phyloP scores from a whole-genome alignment of 2,329 filamentous ascomycete genomes.

The Alternaria burnsii region DNA sequence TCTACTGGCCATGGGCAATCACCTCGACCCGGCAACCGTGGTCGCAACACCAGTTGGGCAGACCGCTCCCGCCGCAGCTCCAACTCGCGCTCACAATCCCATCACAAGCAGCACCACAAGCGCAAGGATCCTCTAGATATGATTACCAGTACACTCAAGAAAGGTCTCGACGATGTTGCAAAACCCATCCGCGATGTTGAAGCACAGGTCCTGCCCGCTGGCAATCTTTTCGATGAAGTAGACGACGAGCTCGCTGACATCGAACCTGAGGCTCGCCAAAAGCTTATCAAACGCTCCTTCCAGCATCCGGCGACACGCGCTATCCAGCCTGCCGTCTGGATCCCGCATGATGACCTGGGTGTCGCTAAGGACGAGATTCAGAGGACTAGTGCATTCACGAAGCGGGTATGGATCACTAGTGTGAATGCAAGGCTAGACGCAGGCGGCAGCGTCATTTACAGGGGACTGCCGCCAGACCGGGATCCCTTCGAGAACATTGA shows the following conservation, averaged over 20 bases:
- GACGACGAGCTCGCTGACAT: constrained; percentile 95
- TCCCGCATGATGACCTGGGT: constrained; percentile 88
- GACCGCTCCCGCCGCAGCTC: constrained; percentile 40
- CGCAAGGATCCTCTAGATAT: constrained; percentile 40
- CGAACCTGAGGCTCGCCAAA: constrained; percentile 86
- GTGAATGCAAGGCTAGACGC: constrained; percentile 88
- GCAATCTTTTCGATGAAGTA: constrained; percentile 84
- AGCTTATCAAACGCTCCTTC: constrained; percentile 86
- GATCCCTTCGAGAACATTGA: constrained; percentile 53
- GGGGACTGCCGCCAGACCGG: constrained; percentile 82
- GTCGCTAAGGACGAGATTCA: constrained; percentile 90
- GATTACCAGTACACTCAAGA: constrained; percentile 37
- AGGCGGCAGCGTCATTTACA: constrained; percentile 83
- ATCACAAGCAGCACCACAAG: constrained; percentile 31
- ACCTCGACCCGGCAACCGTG: constrained; percentile 29
- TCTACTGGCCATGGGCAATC: constrained; percentile 8
- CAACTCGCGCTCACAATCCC: constrained; percentile 38
- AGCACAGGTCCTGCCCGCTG: constrained; percentile 68
- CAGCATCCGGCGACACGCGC: constrained; percentile 88
- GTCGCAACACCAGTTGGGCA: constrained; percentile 39
- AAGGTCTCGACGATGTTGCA: constrained; percentile 39
- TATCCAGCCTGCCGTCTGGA: constrained; percentile 88
- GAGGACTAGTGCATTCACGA: constrained; percentile 77
- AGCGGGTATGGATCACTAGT: constrained; percentile 89
- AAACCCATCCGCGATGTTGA: constrained; percentile 48